Percentiles rank a stretch among this genome's conserved stretches.
Conservation (phyloP, 1,284 basidiomycete genomes). For the Rugiboletus extremiorientalis region DNA sequence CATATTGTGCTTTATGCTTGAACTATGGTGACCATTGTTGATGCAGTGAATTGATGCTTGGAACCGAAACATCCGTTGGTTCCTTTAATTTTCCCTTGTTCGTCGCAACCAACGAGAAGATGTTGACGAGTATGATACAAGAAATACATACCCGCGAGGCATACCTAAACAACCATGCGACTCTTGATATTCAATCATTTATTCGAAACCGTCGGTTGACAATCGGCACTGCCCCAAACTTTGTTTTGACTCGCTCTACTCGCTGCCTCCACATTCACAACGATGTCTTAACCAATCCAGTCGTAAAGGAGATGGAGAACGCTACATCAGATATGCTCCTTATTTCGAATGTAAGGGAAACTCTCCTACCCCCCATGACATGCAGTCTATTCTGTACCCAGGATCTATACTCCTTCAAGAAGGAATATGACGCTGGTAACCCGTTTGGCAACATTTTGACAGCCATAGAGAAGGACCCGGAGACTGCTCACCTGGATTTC, state of each 20-base stretch:
- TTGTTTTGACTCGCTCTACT: not conserved
- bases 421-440: not conserved
- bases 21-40: not conserved
- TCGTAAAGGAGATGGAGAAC: not conserved
- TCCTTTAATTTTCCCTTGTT: not conserved
- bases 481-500: slow-evolving; percentile 17
- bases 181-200: not conserved
- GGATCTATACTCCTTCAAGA: not conserved
- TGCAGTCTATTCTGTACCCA: not conserved
- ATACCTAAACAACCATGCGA: not conserved
- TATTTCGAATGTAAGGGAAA: not conserved
- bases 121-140: not conserved
- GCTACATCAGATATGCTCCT: not conserved
- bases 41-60: not conserved
- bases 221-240: not conserved
- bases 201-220: not conserved
- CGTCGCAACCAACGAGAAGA: not conserved
- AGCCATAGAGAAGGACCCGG: slow-evolving; percentile 16
- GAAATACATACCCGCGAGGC: not conserved
- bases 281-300: not conserved
- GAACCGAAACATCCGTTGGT: not conserved
- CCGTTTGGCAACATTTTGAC: slow-evolving; percentile 8
- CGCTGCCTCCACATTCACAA: not conserved
- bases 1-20: not conserved
- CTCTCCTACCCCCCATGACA: not conserved